Percentiles rank a stretch among this genome's conserved stretches.
phyloP scores from a whole-genome alignment of 345 rosid genomes.

The Rhizophora mangle region DNA sequence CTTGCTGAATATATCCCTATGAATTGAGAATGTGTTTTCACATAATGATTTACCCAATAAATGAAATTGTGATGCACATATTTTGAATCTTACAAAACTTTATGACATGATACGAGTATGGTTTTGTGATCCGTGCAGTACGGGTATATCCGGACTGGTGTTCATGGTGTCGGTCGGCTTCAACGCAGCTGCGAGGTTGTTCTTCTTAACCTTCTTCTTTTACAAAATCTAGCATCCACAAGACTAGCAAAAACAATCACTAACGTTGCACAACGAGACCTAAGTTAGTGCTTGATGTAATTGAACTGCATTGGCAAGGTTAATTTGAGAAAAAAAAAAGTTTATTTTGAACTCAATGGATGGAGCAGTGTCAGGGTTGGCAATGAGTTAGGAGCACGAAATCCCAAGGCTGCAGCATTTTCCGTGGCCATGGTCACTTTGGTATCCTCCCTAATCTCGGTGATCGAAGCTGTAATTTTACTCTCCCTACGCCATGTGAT shows the following conservation, averaged over 20 bases:
- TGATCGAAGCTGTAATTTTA: constrained; percentile 25
- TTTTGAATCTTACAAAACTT: too few relatives aligned
- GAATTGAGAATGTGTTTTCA: too few relatives aligned
- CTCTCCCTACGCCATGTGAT: constrained; percentile 36
- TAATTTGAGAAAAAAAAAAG: too few relatives aligned
- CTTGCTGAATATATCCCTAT: too few relatives aligned
- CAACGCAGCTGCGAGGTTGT: constrained; percentile 87
- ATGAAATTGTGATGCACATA: too few relatives aligned
- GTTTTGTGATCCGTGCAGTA: constrained; percentile 30
- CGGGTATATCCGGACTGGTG: constrained; percentile 47
- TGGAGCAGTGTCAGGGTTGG: constrained; percentile 37
- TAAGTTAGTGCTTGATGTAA: too few relatives aligned
- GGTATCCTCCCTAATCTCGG: constrained; percentile 30
- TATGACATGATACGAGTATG: neutral
- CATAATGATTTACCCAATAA: too few relatives aligned
- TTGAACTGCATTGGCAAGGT: too few relatives aligned
- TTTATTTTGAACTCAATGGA: neutral
- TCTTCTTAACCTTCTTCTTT: neutral
- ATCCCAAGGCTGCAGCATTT: constrained; percentile 40
- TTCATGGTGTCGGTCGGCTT: constrained; percentile 88
- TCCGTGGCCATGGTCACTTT: constrained; percentile 30
- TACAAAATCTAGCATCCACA: neutral
- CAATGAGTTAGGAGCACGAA: constrained; percentile 46
- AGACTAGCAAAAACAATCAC: too few relatives aligned
- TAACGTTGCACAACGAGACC: too few relatives aligned